Percentiles rank a stretch among this genome's conserved stretches.
Evolutionary conservation across 805 yeast genomes (phyloP).

Genomic region (Candida jianshihensis): DNA sequence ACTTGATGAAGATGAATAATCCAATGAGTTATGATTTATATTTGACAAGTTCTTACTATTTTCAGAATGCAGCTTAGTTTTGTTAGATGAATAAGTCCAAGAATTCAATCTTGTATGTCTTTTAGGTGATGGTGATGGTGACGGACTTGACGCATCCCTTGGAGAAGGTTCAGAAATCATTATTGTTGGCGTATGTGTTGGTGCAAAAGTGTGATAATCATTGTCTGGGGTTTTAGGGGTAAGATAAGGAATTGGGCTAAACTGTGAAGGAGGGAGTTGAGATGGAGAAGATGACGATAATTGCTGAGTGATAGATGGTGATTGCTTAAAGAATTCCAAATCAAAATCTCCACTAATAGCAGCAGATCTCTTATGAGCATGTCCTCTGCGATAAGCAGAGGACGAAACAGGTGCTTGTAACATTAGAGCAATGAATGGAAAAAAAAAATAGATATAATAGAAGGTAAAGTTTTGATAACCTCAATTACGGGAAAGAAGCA

Average conservation of each 20-base stretch:
- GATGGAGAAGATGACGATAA: constrained; percentile 2
- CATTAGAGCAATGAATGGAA: too few species aligned
- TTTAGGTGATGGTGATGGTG: constrained; percentile 18
- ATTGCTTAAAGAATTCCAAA: constrained; percentile 16
- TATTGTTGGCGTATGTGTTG: constrained; percentile 5
- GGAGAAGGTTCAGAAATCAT: constrained; percentile 12
- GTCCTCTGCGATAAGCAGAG: constrained; percentile 40
- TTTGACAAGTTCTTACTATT: too few species aligned
- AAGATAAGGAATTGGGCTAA: constrained; percentile 1
- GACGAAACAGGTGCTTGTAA: constrained; percentile 15
- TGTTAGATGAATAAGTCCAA: constrained; percentile 30
- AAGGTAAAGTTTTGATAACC: too few species aligned
- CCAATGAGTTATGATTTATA: too few species aligned
- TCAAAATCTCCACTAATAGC: constrained; percentile 88
- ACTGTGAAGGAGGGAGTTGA: too few species aligned
- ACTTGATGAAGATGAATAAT: constrained; percentile 16
- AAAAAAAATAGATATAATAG: too few species aligned
- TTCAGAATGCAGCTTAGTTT: too few species aligned
- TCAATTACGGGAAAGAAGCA: too few species aligned
- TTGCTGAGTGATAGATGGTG: constrained; percentile 15
- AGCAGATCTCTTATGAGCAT: constrained; percentile 79
- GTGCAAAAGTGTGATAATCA: not conserved
- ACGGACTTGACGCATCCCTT: constrained; percentile 4
- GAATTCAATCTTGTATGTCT: constrained; percentile 30
- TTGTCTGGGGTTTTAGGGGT: not conserved